Conservation (phyloP, 2,329 filamentous ascomycete genomes). For the Claviceps africana region DNA sequence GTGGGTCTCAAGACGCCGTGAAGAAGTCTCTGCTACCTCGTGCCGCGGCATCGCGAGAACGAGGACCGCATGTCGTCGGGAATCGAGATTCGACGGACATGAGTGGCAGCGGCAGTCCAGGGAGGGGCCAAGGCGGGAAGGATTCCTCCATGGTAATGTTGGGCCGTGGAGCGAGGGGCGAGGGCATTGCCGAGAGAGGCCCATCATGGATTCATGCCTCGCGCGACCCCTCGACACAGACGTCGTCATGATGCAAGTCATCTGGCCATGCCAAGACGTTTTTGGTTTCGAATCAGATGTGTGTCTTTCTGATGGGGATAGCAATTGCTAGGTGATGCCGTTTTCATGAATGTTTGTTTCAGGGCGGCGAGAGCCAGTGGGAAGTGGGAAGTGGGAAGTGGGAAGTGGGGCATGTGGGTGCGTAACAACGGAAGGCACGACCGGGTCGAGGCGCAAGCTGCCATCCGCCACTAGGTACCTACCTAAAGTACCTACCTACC, state of each 20-base stretch:
- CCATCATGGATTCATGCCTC: not conserved
- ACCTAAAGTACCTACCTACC: too few relatives aligned
- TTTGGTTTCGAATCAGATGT: not conserved
- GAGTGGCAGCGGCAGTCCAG: not conserved
- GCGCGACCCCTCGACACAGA: not conserved
- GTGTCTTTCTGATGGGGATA: not conserved
- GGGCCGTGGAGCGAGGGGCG: not conserved
- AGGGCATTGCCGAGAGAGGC: not conserved
- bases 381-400: not conserved
- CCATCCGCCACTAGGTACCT: too few relatives aligned
- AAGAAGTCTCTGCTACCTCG: not conserved
- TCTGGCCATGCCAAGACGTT: not conserved
- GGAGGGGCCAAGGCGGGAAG: not conserved
- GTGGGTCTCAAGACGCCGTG: not conserved
- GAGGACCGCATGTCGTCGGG: not conserved
- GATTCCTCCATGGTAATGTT: not conserved
- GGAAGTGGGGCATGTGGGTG: too few relatives aligned
- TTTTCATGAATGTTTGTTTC: not conserved
- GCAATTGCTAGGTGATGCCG: not conserved
- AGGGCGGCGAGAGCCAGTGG: not conserved
- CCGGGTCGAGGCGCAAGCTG: not conserved
- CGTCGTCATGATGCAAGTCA: constrained; percentile 5
- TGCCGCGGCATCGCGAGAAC: not conserved
- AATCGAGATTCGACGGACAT: not conserved
- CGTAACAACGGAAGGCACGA: not conserved